A percentile compares a stretch with the other conserved stretches of the same genome.
Conservation (phyloP, 768 basidiomycete species). For the Collybiopsis luxurians region DNA sequence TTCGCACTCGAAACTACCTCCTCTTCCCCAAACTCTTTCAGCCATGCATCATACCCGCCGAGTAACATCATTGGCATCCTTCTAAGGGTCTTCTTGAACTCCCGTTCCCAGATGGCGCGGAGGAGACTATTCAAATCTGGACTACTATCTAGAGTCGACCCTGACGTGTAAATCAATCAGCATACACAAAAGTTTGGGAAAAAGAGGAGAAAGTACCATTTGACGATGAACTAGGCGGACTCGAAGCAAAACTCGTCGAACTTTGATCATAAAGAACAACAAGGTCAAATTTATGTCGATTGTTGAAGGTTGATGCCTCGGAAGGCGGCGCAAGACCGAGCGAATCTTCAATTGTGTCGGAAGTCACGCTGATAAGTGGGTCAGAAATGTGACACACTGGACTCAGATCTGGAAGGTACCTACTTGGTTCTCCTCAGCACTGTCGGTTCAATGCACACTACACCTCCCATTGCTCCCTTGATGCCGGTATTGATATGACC, state of each 20-base stretch:
- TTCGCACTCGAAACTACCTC: slow-evolving; percentile 19
- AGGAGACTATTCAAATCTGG: slow-evolving; percentile 37
- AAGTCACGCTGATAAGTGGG: slow-evolving; percentile 51
- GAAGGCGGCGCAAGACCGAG: slow-evolving; percentile 66
- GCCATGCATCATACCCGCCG: slow-evolving; percentile 87
- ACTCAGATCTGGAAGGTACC: slow-evolving; percentile 28
- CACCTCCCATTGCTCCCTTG: slow-evolving; percentile 35
- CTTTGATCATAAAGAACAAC: slow-evolving; percentile 81
- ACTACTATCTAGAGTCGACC: background rate
- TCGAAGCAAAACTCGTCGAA: slow-evolving; percentile 49
- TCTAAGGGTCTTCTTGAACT: slow-evolving; percentile 69
- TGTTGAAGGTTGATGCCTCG: slow-evolving; percentile 74
- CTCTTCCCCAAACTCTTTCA: slow-evolving; percentile 47
- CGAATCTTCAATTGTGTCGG: slow-evolving; percentile 67
- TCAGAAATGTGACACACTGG: background rate
- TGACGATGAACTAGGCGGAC: slow-evolving; percentile 48
- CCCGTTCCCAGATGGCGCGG: slow-evolving; percentile 68
- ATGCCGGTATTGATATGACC: slow-evolving; percentile 59
- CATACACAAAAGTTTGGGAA: too few species aligned
- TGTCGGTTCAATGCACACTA: slow-evolving; percentile 84
- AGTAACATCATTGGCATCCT: slow-evolving; percentile 79
- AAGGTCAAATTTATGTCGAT: slow-evolving; percentile 86
- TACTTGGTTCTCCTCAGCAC: slow-evolving; percentile 70
- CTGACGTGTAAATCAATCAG: too few species aligned
- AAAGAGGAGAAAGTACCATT: too few species aligned